Base-by-base conservation (phyloP, 805 yeast species). In the Candida coleopterorum region DNA sequence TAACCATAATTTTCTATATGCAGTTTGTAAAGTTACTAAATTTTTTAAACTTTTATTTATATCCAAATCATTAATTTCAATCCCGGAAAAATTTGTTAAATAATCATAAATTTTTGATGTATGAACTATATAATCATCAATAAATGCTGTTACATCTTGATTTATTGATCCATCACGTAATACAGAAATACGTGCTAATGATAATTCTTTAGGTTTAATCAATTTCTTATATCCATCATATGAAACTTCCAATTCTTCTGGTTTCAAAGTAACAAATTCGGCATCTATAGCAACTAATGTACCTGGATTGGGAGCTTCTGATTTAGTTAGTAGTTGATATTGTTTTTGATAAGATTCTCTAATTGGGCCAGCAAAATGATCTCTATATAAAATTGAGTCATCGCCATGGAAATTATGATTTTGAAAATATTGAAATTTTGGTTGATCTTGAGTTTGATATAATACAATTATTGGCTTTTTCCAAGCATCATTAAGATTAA, bases 261-360 rank as follows among this genome's bases (percentile, higher is more conserved):
- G 84, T 33, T 79, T 76, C 22, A 89, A 56, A 21, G 80, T 74
- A 3, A 93, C 97, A 68, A 94, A 93, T 58, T 93, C 99, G 0
- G 99, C 97, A 66, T 93, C 99, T 39, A 93, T 82, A 0, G 97
- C 98, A 14, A 90, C 80, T 26, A 88, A 56, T 1, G 85, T 68
- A 0, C 96, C 96, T 0, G 79, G 72, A 15, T 52, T 52, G 0
- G 96, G 96, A 0, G 86, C 85, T 48, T 84, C 89, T 32, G 72
- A 69, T 23, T 62, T 61, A 0, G 87, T 77, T 40, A 86, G 60
- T n/a, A 84, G 62, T 46, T 77, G 73, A 52, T 84, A 85, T 44
- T 86, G 90, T 35, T 73, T 65, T 30, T 66, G 69, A 39, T 71
- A 68, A 0, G 70, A 73, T 35, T 76, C 77, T 42, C 88, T 66